Evolutionary conservation across 176 grass and related monocot genomes (phyloP), one percentile per base, ranked within the genome.

Genomic region (Olyra latifolia): DNA sequence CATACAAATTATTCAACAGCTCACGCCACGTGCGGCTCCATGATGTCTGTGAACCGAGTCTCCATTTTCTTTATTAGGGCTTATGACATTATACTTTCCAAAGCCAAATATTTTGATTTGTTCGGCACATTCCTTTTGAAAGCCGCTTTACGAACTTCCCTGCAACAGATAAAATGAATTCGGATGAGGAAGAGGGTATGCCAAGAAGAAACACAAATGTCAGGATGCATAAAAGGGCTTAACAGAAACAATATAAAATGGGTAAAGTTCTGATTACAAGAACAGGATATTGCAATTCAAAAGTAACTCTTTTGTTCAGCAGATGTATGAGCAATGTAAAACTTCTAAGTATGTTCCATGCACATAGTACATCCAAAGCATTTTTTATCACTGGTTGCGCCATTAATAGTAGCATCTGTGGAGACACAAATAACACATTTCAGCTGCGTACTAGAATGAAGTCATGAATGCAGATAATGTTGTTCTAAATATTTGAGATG

Each of bases 151-250:
- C n/a, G n/a, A 92, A 45, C 58, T 92, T 92, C 78, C 13, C 90
- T 89, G 86, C 74, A 83, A 66, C 2, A 75, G 42, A 63, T 58
- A 49, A 30, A 40, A 80, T 43, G 15, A 13, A 27, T 50, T 30
- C 19, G 41, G 22, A 47, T 23, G 46, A 23, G 54, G 23, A 32
- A 70, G 46, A 61, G 13, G 17, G 1, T 23, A 5, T 25, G 71
- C 4, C 8, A 3, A 27, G 46, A 16, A 24, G 27, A 24, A 82
- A 82, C 57, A 48, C 17, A 48, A 49, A 11, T 0, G 1, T 28
- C 43, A 39, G 5, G 16, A 82, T 6, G 19, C 17, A 62, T 19
- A 82, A 20, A 11, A 61, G 0, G 1, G 30, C 66, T 43, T 2
- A 12, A 71, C 10, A 70, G 47, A 38, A 60, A 35, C 24, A 48